Evolutionary conservation across 805 yeast genomes (phyloP).

Genomic region (Nakazawaea ambrosiae): DNA sequence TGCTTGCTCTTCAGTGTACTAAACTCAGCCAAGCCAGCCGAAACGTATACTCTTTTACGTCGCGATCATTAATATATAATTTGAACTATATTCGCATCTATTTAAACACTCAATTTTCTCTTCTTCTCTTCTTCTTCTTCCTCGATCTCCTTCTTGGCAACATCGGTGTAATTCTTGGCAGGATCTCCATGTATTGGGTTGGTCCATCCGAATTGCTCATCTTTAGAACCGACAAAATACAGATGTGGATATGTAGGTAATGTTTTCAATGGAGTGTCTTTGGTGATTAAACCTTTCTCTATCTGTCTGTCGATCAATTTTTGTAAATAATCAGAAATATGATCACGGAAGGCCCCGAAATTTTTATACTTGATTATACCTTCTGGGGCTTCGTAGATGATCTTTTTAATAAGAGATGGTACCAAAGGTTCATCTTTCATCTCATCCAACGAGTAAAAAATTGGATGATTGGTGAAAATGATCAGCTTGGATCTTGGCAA

Average conservation of each 20-base stretch:
- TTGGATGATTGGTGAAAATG: slow-evolving; percentile 70
- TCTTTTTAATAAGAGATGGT: slow-evolving; percentile 57
- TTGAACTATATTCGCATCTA: no score
- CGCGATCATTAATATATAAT: no score
- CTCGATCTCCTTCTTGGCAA: slow-evolving; percentile 9
- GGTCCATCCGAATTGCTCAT: slow-evolving; percentile 35
- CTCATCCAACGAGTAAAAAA: slow-evolving; percentile 73
- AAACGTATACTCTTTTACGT: no score
- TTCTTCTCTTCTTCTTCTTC: slow-evolving; percentile 6
- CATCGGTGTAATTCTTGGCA: slow-evolving; percentile 7
- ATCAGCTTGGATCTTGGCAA: slow-evolving; percentile 60
- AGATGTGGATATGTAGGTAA: slow-evolving; percentile 62
- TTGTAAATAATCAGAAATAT: slow-evolving; percentile 52
- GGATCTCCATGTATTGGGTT: slow-evolving; percentile 21
- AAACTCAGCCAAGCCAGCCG: no score
- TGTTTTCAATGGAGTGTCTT: slow-evolving; percentile 53
- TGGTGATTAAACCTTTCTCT: slow-evolving; percentile 44
- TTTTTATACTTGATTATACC: slow-evolving; percentile 58
- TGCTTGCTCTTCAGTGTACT: no score
- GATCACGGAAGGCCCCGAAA: slow-evolving; percentile 53
- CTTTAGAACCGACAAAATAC: slow-evolving; percentile 30
- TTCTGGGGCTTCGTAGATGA: slow-evolving; percentile 60
- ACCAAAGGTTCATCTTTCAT: slow-evolving; percentile 76
- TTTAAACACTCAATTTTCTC: not conserved
- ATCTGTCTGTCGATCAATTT: slow-evolving; percentile 49